These are phyloP conservation scores for Bipolaris sorokiniana DNA, from an alignment of 2,329 filamentous ascomycete species.

Conservation along the genomic window DNA sequence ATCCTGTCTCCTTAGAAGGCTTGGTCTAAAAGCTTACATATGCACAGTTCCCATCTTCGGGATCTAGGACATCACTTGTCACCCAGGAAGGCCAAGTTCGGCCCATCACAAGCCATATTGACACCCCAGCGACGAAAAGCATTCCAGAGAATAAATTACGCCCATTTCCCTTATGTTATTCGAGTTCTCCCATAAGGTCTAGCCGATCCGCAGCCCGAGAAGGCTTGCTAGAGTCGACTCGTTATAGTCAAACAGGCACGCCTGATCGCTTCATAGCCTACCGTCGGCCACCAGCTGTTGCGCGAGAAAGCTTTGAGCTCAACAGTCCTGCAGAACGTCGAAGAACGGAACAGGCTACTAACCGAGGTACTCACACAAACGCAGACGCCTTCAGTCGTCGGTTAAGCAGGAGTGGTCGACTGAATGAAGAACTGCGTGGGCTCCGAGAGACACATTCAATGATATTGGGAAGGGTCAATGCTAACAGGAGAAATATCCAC, in stretches of 20 bases:
- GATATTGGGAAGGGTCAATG: conserved; percentile 28
- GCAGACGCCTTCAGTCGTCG: conserved; percentile 62
- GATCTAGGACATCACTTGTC: background rate
- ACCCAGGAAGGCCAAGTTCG: conserved; percentile 1
- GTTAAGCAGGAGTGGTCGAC: conserved; percentile 40
- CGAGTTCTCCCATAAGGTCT: conserved; percentile 42
- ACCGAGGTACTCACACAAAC: conserved; percentile 52
- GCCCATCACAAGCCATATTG: conserved; percentile 1
- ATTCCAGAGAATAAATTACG: conserved; percentile 11
- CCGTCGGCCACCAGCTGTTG: conserved; percentile 51
- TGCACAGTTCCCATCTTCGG: conserved; percentile 6
- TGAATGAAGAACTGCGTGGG: conserved; percentile 42
- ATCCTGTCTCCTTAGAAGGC: conserved; percentile 17
- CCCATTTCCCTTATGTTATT: conserved; percentile 27
- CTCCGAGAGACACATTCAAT: conserved; percentile 43
- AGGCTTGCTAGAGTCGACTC: conserved; percentile 26
- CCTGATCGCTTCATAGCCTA: conserved; percentile 66
- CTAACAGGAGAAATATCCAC: conserved; percentile 26
- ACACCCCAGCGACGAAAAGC: background rate
- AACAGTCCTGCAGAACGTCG: conserved; percentile 57
- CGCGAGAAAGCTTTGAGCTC: conserved; percentile 59
- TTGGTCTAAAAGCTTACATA: conserved; percentile 3
- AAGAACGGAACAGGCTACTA: conserved; percentile 54
- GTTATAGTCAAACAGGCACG: conserved; percentile 37
- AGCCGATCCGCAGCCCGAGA: conserved; percentile 41